These are phyloP conservation scores for Venturiaceae sp. DNA, from an alignment of 2,329 filamentous ascomycete species.

Conservation along the genomic window DNA sequence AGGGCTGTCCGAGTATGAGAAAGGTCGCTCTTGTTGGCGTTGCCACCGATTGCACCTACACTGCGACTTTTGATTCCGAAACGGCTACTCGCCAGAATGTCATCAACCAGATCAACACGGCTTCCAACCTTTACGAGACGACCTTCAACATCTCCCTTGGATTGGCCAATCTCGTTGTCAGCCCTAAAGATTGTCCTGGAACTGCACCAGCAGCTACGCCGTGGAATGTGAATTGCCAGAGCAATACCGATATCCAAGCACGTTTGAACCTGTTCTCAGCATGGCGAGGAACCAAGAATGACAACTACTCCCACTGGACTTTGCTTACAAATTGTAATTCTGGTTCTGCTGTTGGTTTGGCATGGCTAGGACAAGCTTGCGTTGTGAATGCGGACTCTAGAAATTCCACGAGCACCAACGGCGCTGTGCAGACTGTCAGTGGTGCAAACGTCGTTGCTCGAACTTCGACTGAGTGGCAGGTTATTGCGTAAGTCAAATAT, in stretches of 20 bases:
- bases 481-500: slow-evolving; percentile 54
- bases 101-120: slow-evolving; percentile 74
- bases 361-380: slow-evolving; percentile 88
- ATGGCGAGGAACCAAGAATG: slow-evolving; percentile 71
- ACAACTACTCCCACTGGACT: slow-evolving; percentile 90
- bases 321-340: slow-evolving; percentile 75
- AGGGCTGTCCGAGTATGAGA: slow-evolving; percentile 81
- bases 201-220: slow-evolving; percentile 55
- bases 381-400: slow-evolving; percentile 43
- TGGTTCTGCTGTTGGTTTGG: slow-evolving; percentile 75
- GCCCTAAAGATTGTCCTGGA: slow-evolving; percentile 63
- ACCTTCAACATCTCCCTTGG: slow-evolving; percentile 94
- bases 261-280: slow-evolving; percentile 80
- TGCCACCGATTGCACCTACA: slow-evolving; percentile 89
- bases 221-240: slow-evolving; percentile 75
- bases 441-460: slow-evolving; percentile 84
- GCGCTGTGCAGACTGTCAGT: slow-evolving; percentile 58
- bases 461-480: slow-evolving; percentile 82
- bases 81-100: slow-evolving; percentile 62
- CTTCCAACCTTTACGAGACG: slow-evolving; percentile 78
- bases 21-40: slow-evolving; percentile 88
- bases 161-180: slow-evolving; percentile 75
- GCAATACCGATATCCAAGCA: slow-evolving; percentile 53
- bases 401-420: slow-evolving; percentile 23
- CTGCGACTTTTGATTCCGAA: slow-evolving; percentile 56